These are phyloP conservation scores for Striga hermonthica DNA, from an alignment of 305 asterid species.

Conservation along the genomic window DNA sequence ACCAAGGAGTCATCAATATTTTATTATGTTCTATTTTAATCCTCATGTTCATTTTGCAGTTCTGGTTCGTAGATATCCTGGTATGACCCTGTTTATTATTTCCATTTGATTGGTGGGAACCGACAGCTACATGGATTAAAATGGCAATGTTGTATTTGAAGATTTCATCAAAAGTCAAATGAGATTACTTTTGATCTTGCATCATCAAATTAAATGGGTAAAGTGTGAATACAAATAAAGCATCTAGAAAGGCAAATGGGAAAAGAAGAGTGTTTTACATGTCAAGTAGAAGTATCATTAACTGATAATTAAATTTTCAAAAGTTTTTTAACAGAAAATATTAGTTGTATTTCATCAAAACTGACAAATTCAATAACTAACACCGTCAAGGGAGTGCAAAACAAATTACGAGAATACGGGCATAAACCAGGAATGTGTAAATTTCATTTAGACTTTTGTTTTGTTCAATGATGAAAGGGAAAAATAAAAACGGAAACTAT, in stretches of 20 bases:
- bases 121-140: no score
- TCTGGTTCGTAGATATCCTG: no score
- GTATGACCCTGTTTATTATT: no score
- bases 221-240: neutral
- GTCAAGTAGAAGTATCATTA: neutral
- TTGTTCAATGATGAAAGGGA: neutral
- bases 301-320: neutral
- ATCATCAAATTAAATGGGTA: no score
- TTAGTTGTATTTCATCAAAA: neutral
- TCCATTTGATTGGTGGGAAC: no score
- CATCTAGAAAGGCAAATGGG: neutral
- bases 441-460: neutral
- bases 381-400: neutral
- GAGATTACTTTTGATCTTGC: neutral
- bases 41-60: no score
- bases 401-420: neutral
- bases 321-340: neutral
- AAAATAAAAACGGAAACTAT: neutral
- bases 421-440: neutral
- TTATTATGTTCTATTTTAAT: no score
- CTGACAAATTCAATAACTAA: neutral
- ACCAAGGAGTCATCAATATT: neutral
- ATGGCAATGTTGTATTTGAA: no score
- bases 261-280: neutral
- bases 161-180: no score